Percentiles rank a stretch among this genome's conserved stretches.
phyloP scores from a whole-genome alignment of 352 stramenopile genomes.

The Phytophthora cryptogea region DNA sequence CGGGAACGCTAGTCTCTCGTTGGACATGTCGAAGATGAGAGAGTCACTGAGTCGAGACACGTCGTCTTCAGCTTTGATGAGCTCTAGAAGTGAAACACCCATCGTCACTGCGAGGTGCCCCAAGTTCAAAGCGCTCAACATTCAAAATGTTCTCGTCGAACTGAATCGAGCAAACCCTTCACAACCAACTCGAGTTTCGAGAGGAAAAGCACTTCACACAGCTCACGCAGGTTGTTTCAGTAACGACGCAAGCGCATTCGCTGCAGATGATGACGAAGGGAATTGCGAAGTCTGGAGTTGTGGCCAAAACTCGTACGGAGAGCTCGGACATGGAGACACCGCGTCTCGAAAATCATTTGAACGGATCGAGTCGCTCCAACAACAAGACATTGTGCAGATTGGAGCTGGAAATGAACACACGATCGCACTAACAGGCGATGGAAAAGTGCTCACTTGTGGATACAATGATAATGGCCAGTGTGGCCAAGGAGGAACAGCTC shows the following conservation, averaged over 20 bases:
- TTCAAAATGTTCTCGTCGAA: constrained; percentile 44
- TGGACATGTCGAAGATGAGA: constrained; percentile 44
- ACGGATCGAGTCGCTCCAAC: constrained; percentile 69
- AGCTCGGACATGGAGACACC: constrained; percentile 92
- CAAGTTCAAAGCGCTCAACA: constrained; percentile 54
- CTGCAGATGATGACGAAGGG: constrained; percentile 47
- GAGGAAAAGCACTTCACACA: constrained; percentile 9
- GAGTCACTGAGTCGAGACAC: constrained; percentile 25
- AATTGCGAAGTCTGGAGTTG: constrained; percentile 93
- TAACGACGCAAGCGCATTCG: constrained; percentile 5
- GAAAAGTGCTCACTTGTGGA: constrained; percentile 85
- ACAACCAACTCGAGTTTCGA: constrained; percentile 3
- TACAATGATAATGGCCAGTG: constrained; percentile 97
- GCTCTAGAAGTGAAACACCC: constrained; percentile 23
- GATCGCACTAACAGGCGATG: constrained; percentile 75
- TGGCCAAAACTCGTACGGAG: constrained; percentile 94
- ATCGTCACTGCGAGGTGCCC: constrained; percentile 39
- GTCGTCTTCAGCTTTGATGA: not conserved
- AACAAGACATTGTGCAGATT: constrained; percentile 81
- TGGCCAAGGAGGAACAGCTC: constrained; percentile 82
- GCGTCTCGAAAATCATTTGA: constrained; percentile 83
- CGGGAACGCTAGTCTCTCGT: constrained; percentile 26
- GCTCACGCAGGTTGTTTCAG: not conserved
- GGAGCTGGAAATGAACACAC: constrained; percentile 94
- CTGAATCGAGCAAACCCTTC: constrained; percentile 44